Conservation (phyloP, 192 early-diverging fungal genomes). For the Backusella tuberculispora region DNA sequence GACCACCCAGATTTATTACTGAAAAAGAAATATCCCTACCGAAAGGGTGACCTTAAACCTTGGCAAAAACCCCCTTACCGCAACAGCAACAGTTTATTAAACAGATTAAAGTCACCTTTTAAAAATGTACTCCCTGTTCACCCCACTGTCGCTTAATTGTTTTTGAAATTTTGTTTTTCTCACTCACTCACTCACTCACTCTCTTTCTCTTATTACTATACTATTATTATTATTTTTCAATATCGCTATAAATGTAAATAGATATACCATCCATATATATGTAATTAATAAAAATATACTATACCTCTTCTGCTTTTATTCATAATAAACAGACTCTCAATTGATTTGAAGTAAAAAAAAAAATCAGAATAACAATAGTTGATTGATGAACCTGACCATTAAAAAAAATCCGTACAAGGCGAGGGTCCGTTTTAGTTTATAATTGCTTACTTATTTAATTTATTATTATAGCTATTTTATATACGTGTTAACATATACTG, state of each 20-base stretch:
- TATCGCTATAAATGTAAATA: slow-evolving; percentile 9
- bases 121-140: slow-evolving; percentile 16
- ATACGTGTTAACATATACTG: too few relatives aligned
- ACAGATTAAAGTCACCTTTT: slow-evolving; percentile 23
- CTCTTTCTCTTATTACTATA: neutral
- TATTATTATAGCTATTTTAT: too few relatives aligned
- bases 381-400: too few relatives aligned
- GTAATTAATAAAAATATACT: slow-evolving; percentile 4
- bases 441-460: too few relatives aligned
- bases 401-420: too few relatives aligned
- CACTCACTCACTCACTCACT: too few relatives aligned
- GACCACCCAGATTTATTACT: slow-evolving; percentile 34
- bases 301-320: neutral
- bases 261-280: slow-evolving; percentile 8
- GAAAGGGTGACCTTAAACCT: slow-evolving; percentile 24
- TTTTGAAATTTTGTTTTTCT: neutral
- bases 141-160: slow-evolving; percentile 14
- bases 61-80: slow-evolving; percentile 31
- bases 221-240: neutral
- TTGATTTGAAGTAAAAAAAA: too few relatives aligned
- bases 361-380: too few relatives aligned
- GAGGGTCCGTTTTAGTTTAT: too few relatives aligned
- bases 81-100: slow-evolving; percentile 2
- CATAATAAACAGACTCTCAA: slow-evolving; percentile 4
- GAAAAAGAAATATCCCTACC: neutral